These are phyloP conservation scores for Allium cepa DNA, from an alignment of 106 monocot genomes.

Conservation along the genomic window DNA sequence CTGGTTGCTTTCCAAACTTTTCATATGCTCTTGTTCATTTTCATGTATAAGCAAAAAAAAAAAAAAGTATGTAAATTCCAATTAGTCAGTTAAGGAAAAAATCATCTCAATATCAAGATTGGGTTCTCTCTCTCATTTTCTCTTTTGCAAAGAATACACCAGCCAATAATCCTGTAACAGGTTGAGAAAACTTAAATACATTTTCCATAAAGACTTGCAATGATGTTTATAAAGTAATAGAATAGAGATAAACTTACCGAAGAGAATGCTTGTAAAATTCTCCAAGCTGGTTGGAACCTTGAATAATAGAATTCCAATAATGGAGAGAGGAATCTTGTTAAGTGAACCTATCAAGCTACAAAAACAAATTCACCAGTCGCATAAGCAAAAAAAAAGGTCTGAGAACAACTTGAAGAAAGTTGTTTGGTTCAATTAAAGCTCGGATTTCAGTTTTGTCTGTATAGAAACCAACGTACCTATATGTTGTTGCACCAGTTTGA, in stretches of 20 bases:
- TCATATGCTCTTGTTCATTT: no score
- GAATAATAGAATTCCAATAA: slow-evolving; percentile 75
- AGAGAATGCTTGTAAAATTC: slow-evolving; percentile 75
- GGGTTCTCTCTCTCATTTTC: slow-evolving; percentile 38
- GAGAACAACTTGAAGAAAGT: not conserved
- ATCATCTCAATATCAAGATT: slow-evolving; percentile 2
- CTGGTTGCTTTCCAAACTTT: no score
- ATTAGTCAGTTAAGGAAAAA: not conserved
- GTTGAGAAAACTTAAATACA: not conserved
- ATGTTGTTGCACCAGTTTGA: slow-evolving; percentile 67
- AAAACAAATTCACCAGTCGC: slow-evolving; percentile 1
- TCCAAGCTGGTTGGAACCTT: slow-evolving; percentile 76
- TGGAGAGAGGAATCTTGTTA: slow-evolving; percentile 73
- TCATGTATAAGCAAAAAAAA: no score
- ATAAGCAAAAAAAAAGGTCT: not conserved
- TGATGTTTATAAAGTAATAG: not conserved
- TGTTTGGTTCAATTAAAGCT: not conserved
- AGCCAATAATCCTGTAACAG: slow-evolving; percentile 56
- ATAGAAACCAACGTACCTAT: slow-evolving; percentile 30
- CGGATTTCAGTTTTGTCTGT: not conserved
- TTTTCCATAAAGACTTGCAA: not conserved
- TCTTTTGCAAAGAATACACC: slow-evolving; percentile 91
- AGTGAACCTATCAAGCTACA: slow-evolving; percentile 58
- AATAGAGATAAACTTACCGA: slow-evolving; percentile 40
- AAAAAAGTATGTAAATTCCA: no score